phyloP scores from a whole-genome alignment of 305 asterid genomes.

The Striga hermonthica region DNA sequence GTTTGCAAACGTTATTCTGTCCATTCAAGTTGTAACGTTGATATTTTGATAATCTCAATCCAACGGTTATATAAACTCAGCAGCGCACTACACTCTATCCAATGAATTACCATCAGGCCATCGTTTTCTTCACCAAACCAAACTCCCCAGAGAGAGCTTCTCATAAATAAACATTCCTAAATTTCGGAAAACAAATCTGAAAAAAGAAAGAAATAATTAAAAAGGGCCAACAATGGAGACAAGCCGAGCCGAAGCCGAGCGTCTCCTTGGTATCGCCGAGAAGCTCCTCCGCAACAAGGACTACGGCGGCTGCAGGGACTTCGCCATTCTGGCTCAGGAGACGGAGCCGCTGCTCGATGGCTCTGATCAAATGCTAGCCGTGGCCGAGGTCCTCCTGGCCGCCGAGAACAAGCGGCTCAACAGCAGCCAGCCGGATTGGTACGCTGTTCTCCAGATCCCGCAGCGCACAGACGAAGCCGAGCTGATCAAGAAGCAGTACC shows the following conservation, averaged over 20 bases:
- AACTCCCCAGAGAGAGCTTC: too few relatives aligned
- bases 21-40: too few relatives aligned
- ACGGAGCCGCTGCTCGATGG: conserved; percentile 89
- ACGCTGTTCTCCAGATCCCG: conserved; percentile 64
- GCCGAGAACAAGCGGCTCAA: conserved; percentile 46
- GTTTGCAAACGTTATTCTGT: too few relatives aligned
- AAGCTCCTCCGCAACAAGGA: conserved; percentile 79
- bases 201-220: too few relatives aligned
- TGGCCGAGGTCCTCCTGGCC: conserved; percentile 71
- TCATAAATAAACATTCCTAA: too few relatives aligned
- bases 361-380: conserved; percentile 88
- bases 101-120: too few relatives aligned
- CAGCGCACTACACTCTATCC: too few relatives aligned
- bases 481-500: conserved; percentile 70
- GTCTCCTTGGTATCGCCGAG: conserved; percentile 80
- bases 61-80: too few relatives aligned
- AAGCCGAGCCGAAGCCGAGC: conserved; percentile 88
- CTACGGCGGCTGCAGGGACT: conserved; percentile 57
- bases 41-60: too few relatives aligned
- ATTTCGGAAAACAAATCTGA: too few relatives aligned
- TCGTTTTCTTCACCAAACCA: too few relatives aligned
- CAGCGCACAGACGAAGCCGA: conserved; percentile 59
- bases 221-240: conserved; percentile 45
- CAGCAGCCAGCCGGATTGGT: conserved; percentile 75
- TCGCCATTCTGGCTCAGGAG: conserved; percentile 82